These are phyloP conservation scores for Globisporangium ultimum DNA, from an alignment of 352 stramenopile species.

Conservation along the genomic window DNA sequence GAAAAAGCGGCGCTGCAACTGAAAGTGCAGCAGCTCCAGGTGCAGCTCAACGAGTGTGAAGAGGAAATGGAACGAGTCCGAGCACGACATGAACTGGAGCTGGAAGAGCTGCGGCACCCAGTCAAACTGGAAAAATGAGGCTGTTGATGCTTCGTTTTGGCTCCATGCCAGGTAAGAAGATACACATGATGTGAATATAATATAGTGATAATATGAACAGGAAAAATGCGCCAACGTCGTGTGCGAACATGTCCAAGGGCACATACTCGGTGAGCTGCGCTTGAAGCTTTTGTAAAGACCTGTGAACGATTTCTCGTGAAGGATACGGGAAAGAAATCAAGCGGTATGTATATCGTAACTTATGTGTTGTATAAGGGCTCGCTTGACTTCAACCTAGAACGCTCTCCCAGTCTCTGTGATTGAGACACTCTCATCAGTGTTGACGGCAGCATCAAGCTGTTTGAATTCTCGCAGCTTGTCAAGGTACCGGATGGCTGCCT, in stretches of 20 bases:
- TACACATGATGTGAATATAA: background rate
- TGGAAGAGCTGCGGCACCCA: slow-evolving; percentile 14
- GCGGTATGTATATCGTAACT: too few relatives aligned
- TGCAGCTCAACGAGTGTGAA: slow-evolving; percentile 71
- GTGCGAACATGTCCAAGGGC: too few relatives aligned
- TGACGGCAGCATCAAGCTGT: background rate
- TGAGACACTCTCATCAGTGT: too few relatives aligned
- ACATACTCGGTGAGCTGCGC: too few relatives aligned
- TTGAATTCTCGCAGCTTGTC: slow-evolving; percentile 43
- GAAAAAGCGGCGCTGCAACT: slow-evolving; percentile 53
- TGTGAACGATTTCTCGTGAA: too few relatives aligned
- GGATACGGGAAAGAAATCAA: too few relatives aligned
- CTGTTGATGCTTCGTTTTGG: too few relatives aligned
- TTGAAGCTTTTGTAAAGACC: too few relatives aligned
- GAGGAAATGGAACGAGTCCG: slow-evolving; percentile 83
- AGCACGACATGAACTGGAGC: slow-evolving; percentile 34
- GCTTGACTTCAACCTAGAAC: too few relatives aligned
- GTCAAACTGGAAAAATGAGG: slow-evolving; percentile 6
- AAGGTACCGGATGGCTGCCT: slow-evolving; percentile 60
- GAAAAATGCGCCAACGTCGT: too few relatives aligned
- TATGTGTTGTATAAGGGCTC: too few relatives aligned
- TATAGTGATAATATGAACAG: background rate
- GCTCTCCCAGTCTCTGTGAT: too few relatives aligned
- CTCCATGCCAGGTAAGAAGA: background rate
- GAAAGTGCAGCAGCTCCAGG: slow-evolving; percentile 58